Evolutionary conservation across 495 filamentous ascomycete species (phyloP).

Genomic region (Talaromyces borbonicus): DNA sequence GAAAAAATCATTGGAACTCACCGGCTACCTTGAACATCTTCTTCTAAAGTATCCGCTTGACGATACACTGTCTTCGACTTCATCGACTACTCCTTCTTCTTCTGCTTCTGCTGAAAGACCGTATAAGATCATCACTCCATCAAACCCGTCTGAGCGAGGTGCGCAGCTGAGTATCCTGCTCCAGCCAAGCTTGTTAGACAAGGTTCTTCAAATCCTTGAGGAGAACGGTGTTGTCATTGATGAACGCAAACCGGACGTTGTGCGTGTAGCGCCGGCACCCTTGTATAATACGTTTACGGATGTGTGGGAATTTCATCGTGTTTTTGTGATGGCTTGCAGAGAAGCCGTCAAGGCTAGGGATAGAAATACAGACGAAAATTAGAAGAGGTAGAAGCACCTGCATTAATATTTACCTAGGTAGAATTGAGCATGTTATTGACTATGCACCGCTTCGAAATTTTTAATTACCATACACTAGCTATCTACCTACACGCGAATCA

Average conservation of each 20-base stretch:
- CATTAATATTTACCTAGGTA: not conserved
- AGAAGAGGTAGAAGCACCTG: not conserved
- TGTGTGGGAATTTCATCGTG: constrained; percentile 63
- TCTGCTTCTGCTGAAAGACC: too few relatives aligned
- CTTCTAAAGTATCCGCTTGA: constrained; percentile 35
- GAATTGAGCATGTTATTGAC: not conserved
- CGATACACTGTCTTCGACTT: constrained; percentile 25
- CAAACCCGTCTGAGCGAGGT: constrained; percentile 59
- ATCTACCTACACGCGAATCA: not conserved
- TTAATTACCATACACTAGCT: constrained; percentile 1
- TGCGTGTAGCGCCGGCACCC: constrained; percentile 85
- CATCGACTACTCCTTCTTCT: constrained; percentile 10
- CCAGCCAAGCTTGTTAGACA: constrained; percentile 53
- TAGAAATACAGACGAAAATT: not conserved
- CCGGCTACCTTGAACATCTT: constrained; percentile 68
- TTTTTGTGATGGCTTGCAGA: constrained; percentile 30
- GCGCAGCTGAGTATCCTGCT: constrained; percentile 80
- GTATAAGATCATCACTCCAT: constrained; percentile 76
- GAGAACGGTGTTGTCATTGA: constrained; percentile 69
- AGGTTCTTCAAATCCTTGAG: constrained; percentile 59
- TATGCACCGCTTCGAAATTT: not conserved
- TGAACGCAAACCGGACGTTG: constrained; percentile 81
- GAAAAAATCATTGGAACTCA: constrained; percentile 64
- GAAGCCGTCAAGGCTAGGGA: constrained; percentile 13
- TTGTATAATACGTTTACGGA: constrained; percentile 82